Evolutionary conservation across 202 grass and related monocot species (phyloP).

Genomic region (Setaria italica): DNA sequence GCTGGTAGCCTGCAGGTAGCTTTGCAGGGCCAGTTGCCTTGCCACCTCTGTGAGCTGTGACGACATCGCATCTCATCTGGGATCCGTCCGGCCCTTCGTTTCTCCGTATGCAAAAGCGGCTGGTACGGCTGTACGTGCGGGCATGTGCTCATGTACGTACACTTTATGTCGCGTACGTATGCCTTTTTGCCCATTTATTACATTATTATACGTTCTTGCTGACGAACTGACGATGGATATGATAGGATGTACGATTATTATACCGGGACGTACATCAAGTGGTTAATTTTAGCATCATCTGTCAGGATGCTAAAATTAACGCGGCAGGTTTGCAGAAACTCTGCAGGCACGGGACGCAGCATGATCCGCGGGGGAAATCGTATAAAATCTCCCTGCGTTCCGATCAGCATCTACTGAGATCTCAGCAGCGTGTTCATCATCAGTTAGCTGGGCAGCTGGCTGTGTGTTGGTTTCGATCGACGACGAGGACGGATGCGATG

Average conservation of each 20-base stretch:
- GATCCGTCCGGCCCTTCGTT: background rate
- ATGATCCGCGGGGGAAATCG: background rate
- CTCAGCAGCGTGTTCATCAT: background rate
- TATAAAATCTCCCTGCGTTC: background rate
- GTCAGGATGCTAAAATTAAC: no score
- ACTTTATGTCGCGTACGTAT: background rate
- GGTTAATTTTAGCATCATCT: no score
- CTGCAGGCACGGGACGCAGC: background rate
- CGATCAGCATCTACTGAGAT: background rate
- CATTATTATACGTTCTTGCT: no score
- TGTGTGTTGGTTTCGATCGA: no score
- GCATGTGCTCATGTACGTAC: background rate
- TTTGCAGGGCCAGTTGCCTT: background rate
- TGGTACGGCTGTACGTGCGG: constrained; percentile 28
- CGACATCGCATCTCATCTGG: background rate
- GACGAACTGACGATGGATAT: no score
- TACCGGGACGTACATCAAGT: no score
- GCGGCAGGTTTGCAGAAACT: no score
- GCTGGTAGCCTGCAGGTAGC: background rate
- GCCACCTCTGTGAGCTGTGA: background rate
- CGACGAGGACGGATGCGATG: no score
- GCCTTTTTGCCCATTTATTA: background rate
- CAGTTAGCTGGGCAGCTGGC: no score
- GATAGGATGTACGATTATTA: no score
- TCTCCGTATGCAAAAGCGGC: background rate